Percentiles rank a stretch among this genome's conserved stretches.
phyloP scores from a whole-genome alignment of 345 rosid species.

The Combretum micranthum region DNA sequence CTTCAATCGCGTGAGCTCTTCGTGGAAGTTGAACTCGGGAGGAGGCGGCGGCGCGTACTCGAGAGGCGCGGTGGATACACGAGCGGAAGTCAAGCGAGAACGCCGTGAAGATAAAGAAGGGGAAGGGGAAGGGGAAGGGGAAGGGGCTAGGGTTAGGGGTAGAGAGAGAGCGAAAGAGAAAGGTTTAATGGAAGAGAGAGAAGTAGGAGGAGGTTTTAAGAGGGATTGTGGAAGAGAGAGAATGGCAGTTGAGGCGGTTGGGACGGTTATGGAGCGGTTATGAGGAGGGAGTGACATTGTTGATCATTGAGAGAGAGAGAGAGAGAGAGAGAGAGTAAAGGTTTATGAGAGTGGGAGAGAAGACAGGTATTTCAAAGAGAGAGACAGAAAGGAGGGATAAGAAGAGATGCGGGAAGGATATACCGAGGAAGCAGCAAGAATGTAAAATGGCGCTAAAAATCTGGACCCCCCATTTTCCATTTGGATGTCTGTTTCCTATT shows the following conservation, averaged over 20 bases:
- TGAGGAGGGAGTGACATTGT: conserved; percentile 4
- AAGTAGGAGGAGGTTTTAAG: conserved; percentile 18
- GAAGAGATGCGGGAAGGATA: conserved; percentile 62
- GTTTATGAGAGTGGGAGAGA: background rate
- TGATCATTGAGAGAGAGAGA: background rate
- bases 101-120: conserved; percentile 1
- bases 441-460: no score
- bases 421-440: conserved; percentile 25
- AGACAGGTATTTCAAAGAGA: conserved; percentile 7
- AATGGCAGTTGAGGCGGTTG: conserved; percentile 3
- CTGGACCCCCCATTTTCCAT: background rate
- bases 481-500: background rate
- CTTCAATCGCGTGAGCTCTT: conserved; percentile 61
- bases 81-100: conserved; percentile 10
- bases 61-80: conserved; percentile 62
- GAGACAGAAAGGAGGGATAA: conserved; percentile 26
- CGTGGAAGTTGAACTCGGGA: conserved; percentile 58
- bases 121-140: conserved; percentile 19
- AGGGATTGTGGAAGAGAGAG: conserved; percentile 5
- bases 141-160: conserved; percentile 14
- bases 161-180: conserved; percentile 21
- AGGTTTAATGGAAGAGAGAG: conserved; percentile 15
- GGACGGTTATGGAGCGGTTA: conserved; percentile 1
- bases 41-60: conserved; percentile 50
- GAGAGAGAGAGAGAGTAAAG: background rate